Conservation (phyloP, 2,329 filamentous ascomycete species). For the Fusarium luffae region DNA sequence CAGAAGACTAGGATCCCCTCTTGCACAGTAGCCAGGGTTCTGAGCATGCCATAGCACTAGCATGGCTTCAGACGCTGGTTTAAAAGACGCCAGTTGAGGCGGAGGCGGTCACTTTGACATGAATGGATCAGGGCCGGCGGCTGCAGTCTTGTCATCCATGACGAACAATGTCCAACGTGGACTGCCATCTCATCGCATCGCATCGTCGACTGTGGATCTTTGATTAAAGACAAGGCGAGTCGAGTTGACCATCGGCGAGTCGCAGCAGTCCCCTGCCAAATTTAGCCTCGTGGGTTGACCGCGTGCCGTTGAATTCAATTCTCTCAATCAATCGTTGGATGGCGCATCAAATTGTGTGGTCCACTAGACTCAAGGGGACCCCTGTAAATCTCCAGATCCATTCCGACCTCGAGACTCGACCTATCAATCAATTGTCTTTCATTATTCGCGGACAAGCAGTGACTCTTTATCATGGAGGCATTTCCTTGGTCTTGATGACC, state of each 20-base stretch:
- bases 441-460: conserved; percentile 16
- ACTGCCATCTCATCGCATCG: conserved; percentile 21
- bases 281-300: conserved; percentile 47
- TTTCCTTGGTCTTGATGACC: conserved; percentile 19
- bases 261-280: conserved; percentile 41
- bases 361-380: conserved; percentile 32
- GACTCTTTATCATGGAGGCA: conserved; percentile 24
- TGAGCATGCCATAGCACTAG: conserved; percentile 2
- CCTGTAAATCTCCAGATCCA: conserved; percentile 41
- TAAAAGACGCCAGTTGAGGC: conserved; percentile 28
- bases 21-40: conserved; percentile 20
- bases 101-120: conserved; percentile 36
- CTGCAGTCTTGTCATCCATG: conserved; percentile 35
- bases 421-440: conserved; percentile 38
- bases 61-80: conserved; percentile 22
- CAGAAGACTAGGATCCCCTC: conserved; percentile 41
- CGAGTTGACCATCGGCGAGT: conserved; percentile 21
- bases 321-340: conserved; percentile 40
- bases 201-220: conserved; percentile 33
- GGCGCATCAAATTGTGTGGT: conserved; percentile 38
- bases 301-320: conserved; percentile 43
- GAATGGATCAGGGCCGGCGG: conserved; percentile 37
- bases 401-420: conserved; percentile 31
- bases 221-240: conserved; percentile 26
- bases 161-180: conserved; percentile 32